Conservation (phyloP, 176 grass and related monocot genomes). For the Musa troglodytarum region DNA sequence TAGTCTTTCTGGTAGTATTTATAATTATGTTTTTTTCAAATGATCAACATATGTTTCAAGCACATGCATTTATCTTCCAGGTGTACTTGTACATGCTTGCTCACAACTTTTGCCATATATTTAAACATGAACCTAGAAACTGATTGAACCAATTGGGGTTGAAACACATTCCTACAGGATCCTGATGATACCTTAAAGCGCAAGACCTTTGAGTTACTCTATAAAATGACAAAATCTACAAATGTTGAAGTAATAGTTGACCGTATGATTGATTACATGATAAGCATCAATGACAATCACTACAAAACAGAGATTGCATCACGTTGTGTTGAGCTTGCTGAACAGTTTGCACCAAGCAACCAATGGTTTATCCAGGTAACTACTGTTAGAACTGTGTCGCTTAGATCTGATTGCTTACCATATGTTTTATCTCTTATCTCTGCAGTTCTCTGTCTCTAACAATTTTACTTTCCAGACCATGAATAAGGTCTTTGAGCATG, state of each 20-base stretch:
- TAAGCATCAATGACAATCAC: slow-evolving; percentile 83
- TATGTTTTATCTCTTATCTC: neutral
- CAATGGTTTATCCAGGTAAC: slow-evolving; percentile 97
- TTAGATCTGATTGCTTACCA: neutral
- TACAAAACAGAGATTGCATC: slow-evolving; percentile 99
- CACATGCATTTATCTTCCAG: neutral
- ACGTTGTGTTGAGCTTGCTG: slow-evolving; percentile 96
- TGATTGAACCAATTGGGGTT: neutral
- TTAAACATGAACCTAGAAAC: neutral
- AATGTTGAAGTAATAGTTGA: slow-evolving; percentile 99
- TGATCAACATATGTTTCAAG: neutral
- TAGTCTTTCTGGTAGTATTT: too few relatives aligned
- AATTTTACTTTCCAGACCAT: slow-evolving; percentile 60
- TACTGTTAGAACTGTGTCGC: slow-evolving; percentile 1
- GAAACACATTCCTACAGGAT: slow-evolving; percentile 41
- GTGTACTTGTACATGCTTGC: neutral
- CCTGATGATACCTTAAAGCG: slow-evolving; percentile 97
- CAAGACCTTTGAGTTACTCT: slow-evolving; percentile 98
- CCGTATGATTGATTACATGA: slow-evolving; percentile 99
- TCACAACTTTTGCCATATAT: neutral
- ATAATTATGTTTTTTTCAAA: neutral
- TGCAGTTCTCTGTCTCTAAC: slow-evolving; percentile 16
- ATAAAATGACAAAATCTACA: slow-evolving; percentile 99
- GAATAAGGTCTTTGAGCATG: slow-evolving; percentile 99
- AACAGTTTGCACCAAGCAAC: slow-evolving; percentile 98